Percentiles rank a stretch among this genome's conserved stretches.
Evolutionary conservation across 306 rosid genomes (phyloP).

Genomic region (Potentilla sterilis): DNA sequence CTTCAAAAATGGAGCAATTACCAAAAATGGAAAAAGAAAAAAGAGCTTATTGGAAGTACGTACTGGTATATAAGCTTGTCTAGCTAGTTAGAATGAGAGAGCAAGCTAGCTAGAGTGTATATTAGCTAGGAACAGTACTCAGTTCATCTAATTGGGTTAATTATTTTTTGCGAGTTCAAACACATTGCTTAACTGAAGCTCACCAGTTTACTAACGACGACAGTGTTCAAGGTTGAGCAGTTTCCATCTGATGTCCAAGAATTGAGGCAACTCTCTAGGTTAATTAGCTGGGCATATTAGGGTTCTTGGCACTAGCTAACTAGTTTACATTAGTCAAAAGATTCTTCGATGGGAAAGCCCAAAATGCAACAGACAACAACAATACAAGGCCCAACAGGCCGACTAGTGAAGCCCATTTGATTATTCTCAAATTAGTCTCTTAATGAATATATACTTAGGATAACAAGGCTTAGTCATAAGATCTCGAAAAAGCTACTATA

Average conservation of each 20-base stretch:
- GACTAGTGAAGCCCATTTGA: not conserved
- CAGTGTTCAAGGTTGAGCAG: not conserved
- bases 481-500: too few relatives aligned
- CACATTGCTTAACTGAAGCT: not conserved
- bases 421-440: not conserved
- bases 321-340: not conserved
- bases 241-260: not conserved
- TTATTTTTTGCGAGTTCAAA: too few relatives aligned
- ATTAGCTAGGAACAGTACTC: too few relatives aligned
- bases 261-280: not conserved
- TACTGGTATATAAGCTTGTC: constrained; percentile 16
- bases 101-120: too few relatives aligned
- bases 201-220: not conserved
- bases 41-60: constrained; percentile 13
- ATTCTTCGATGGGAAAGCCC: not conserved
- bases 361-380: not conserved
- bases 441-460: too few relatives aligned
- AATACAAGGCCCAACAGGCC: not conserved
- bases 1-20: constrained; percentile 37
- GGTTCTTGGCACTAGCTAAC: not conserved
- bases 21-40: constrained; percentile 10
- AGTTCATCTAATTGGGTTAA: too few relatives aligned
- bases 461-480: too few relatives aligned
- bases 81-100: not conserved
- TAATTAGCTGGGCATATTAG: not conserved